Evolutionary conservation across 768 basidiomycete species (phyloP), one percentile per base, ranked within the genome.

Genomic region (Mycena leptocephala): DNA sequence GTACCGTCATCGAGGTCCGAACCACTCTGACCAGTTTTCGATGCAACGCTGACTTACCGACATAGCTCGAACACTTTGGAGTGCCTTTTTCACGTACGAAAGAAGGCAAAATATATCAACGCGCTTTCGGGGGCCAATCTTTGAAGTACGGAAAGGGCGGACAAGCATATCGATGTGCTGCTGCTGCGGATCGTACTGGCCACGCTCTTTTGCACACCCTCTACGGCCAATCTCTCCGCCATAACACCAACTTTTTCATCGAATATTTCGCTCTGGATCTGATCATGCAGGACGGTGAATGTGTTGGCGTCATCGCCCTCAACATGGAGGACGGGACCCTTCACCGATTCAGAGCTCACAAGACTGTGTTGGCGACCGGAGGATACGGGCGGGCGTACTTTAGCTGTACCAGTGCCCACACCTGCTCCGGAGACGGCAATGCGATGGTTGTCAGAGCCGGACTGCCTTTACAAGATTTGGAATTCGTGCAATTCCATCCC

Each of bases 401-500:
- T 88, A 96, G 95, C 83, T 98, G 98, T 89, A 99, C 98, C 43
- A 97, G 96, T 83, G 98, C 98, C 56, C 98, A 99, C 85, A 99
- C 98, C 22, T 99, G 98, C 88, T 95, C 98, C 68, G 98, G 98
- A 83, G 98, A 99, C 79, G 98, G 98, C 74, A 99, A 99, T 82
- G 98, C 96, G 37, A 99, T 99, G 98, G 97, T 99, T 78, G 93
- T 93, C 63, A 93, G 98, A 82, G 98, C 98, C 32, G 98, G 98
- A 37, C 89, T 99, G 67, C 98, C 98, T 68, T 89, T 99, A 55
- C 98, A 99, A 87, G 98, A 99, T 87, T 85, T 95, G 75, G 98
- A 99, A 86, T 99, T 99, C 84, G 97, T 99, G n/a, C 98, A 99
- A 85, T 99, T 99, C 96, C 98, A 99, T 85, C 98, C 98, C 3